Conservation (phyloP, 345 rosid species). For the Pistacia atlantica region DNA sequence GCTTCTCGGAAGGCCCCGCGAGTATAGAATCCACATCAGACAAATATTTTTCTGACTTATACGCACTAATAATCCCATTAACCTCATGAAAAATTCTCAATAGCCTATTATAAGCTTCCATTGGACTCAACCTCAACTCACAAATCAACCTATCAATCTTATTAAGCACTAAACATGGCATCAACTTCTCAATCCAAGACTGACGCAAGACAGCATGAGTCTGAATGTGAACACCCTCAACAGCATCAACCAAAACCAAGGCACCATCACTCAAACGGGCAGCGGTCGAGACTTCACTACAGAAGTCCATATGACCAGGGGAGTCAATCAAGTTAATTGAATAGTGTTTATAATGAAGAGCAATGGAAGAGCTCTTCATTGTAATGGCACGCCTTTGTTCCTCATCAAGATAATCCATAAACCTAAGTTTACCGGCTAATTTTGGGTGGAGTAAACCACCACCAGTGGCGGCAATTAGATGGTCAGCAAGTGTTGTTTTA, state of each 20-base stretch:
- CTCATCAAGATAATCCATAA: slow-evolving; percentile 92
- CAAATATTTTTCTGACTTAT: slow-evolving; percentile 85
- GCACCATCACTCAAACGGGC: slow-evolving; percentile 70
- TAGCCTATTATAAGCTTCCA: slow-evolving; percentile 81
- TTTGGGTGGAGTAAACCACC: slow-evolving; percentile 82
- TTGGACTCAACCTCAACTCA: slow-evolving; percentile 81
- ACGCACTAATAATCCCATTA: slow-evolving; percentile 79
- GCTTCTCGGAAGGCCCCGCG: slow-evolving; percentile 49
- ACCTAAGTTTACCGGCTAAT: slow-evolving; percentile 81
- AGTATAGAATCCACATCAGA: slow-evolving; percentile 59
- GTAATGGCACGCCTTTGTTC: slow-evolving; percentile 60
- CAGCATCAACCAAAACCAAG: slow-evolving; percentile 91
- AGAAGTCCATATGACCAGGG: slow-evolving; percentile 86
- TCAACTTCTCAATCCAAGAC: slow-evolving; percentile 89
- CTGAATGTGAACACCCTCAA: slow-evolving; percentile 60
- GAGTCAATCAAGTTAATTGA: slow-evolving; percentile 82
- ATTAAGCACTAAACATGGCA: slow-evolving; percentile 90
- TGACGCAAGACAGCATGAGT: slow-evolving; percentile 92
- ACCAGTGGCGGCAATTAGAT: slow-evolving; percentile 42
- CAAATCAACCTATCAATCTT: slow-evolving; percentile 89
- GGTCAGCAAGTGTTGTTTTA: slow-evolving; percentile 93
- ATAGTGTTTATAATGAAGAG: slow-evolving; percentile 56
- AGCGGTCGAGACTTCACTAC: slow-evolving; percentile 93
- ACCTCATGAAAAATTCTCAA: slow-evolving; percentile 93
- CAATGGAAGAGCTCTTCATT: slow-evolving; percentile 66